phyloP scores from a whole-genome alignment of 371 early-diverging fungal species.

The Mucor saturninus region DNA sequence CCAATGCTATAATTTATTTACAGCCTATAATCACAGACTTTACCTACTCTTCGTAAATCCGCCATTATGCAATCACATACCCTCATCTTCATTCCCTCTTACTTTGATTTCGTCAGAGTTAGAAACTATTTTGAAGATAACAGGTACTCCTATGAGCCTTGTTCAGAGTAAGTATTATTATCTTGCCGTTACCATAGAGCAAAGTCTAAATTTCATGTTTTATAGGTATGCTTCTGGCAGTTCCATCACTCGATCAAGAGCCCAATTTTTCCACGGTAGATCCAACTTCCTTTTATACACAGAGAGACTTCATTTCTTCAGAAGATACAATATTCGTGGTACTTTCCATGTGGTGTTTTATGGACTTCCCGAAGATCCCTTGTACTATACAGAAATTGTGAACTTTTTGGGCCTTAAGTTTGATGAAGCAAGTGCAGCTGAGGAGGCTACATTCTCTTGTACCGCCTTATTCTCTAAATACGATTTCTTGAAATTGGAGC shows the following conservation, averaged over 20 bases:
- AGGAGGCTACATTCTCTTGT: slow-evolving; percentile 67
- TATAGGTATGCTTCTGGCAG: slow-evolving; percentile 64
- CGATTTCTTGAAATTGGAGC: slow-evolving; percentile 86
- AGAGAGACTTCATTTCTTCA: slow-evolving; percentile 95
- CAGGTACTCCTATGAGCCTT: slow-evolving; percentile 71
- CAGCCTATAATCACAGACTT: slow-evolving; percentile 34
- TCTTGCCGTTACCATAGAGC: background rate
- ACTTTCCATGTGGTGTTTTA: slow-evolving; percentile 89
- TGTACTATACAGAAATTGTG: slow-evolving; percentile 90
- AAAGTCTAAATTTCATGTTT: background rate
- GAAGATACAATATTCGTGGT: slow-evolving; percentile 85
- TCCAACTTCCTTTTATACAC: slow-evolving; percentile 81
- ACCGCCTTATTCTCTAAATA: slow-evolving; percentile 81
- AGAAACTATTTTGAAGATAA: slow-evolving; percentile 85
- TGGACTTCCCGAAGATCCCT: slow-evolving; percentile 82
- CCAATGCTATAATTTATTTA: background rate
- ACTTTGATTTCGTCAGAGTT: slow-evolving; percentile 95
- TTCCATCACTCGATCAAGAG: slow-evolving; percentile 79
- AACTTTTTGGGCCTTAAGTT: slow-evolving; percentile 64
- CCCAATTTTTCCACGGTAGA: slow-evolving; percentile 83
- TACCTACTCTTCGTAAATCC: slow-evolving; percentile 64
- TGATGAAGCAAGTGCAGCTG: slow-evolving; percentile 54
- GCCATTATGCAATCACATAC: slow-evolving; percentile 72
- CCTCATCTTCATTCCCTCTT: slow-evolving; percentile 91
- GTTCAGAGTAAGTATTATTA: slow-evolving; percentile 72